These are phyloP conservation scores for Suhomyces prunicola DNA, from an alignment of 805 yeast genomes.

Conservation along the genomic window DNA sequence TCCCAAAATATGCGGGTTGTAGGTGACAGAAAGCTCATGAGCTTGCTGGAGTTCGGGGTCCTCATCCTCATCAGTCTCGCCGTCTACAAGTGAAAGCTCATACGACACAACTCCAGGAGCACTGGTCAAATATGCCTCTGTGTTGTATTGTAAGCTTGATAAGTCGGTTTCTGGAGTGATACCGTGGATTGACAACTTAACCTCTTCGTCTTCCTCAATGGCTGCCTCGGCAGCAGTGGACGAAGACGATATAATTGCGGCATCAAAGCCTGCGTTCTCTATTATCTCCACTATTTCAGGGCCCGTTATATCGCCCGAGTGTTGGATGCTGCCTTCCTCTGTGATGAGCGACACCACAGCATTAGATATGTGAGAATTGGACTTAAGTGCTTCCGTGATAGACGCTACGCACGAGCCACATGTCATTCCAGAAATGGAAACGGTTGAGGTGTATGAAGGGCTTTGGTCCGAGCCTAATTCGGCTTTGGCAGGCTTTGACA, in stretches of 20 bases:
- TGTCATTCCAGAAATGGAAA: constrained; percentile 30
- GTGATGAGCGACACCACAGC: constrained; percentile 37
- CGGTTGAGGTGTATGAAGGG: neutral
- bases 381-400: constrained; percentile 30
- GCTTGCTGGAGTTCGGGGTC: constrained; percentile 15
- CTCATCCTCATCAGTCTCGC: constrained; percentile 10
- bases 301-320: constrained; percentile 10
- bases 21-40: constrained; percentile 44
- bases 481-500: neutral
- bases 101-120: constrained; percentile 27
- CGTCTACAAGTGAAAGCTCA: constrained; percentile 19
- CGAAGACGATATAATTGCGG: constrained; percentile 6
- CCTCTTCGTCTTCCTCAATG: constrained; percentile 24
- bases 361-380: constrained; percentile 19
- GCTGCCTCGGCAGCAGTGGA: neutral
- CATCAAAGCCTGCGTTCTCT: constrained; percentile 33
- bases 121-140: constrained; percentile 37
- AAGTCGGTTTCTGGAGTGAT: constrained; percentile 26
- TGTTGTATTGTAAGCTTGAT: constrained; percentile 31
- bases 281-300: constrained; percentile 19
- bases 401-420: constrained; percentile 44
- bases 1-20: constrained; percentile 53
- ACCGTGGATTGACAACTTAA: constrained; percentile 33
- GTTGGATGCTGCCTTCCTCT: constrained; percentile 31
- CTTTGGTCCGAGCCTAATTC: neutral